Evolutionary conservation across 495 filamentous ascomycete genomes (phyloP), one percentile per base, ranked within the genome.

Genomic region (Aspergillus kassunensis): DNA sequence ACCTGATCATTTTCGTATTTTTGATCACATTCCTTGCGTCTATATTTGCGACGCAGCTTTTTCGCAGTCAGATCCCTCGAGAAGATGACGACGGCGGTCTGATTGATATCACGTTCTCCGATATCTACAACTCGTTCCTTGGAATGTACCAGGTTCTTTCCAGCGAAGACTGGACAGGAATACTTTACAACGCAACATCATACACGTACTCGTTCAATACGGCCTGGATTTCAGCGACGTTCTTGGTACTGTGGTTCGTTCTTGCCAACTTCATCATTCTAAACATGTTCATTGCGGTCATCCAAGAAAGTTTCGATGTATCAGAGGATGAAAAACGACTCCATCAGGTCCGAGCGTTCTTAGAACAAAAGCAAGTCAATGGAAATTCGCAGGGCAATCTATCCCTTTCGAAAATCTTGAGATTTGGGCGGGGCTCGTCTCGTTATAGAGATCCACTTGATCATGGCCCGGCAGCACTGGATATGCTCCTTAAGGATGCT

Each of bases 261-360:
- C 79, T 99, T 16, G 80, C 89, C 21, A 95, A 90, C 61, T 97
- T 97, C 64, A 96, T 99, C 72, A 80, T 97, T 39, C 74, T 99
- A 75, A 99, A 96, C 64, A 99, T 99, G 93, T 99, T 99, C 72
- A 99, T 99, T 88, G 93, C 93, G 72, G 93, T 99, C 71, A 97
- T 99, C 52, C 93, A 99, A 68, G 93, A 99, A 65, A 99, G 95
- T 64, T 99, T 99, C 64, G 93, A 99, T 70, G 90, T 99, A n/a
- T 91, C 90, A 7, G 93, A 99, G 67, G 95, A 99, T 61, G 90
- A 97, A 69, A 99, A 99, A 67, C 91, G 93, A 21, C 74, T 96
- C 50, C 88, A 97, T 60, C 93, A 99, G 71, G 90, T 99, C 44
- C 88, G 89, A 59, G 85, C 91, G 6, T 97, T 99, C 60, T 69